Conservation (phyloP, 805 yeast species). For the Priceomyces fermenticarens region DNA sequence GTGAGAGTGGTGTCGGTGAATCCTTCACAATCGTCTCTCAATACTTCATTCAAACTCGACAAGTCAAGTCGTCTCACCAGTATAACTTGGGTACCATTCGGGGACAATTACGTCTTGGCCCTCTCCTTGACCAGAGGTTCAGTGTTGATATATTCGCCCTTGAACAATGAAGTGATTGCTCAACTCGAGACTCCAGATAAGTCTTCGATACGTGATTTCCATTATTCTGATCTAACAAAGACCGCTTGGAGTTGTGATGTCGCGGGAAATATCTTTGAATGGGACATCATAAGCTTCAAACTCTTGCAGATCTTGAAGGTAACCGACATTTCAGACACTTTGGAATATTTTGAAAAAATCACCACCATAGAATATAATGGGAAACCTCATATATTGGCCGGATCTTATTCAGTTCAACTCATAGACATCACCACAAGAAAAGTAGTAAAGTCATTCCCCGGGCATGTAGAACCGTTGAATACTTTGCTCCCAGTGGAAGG, state of each 20-base stretch:
- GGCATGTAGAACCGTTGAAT: constrained; percentile 69
- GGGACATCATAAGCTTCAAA: constrained; percentile 51
- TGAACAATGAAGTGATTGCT: constrained; percentile 52
- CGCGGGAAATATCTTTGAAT: constrained; percentile 56
- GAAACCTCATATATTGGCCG: constrained; percentile 50
- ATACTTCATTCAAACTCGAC: constrained; percentile 51
- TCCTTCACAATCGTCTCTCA: constrained; percentile 40
- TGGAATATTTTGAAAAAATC: constrained; percentile 31
- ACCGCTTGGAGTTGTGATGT: constrained; percentile 61
- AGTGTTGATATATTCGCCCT: constrained; percentile 65
- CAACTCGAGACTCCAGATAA: constrained; percentile 47
- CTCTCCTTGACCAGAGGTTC: constrained; percentile 67
- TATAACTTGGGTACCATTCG: constrained; percentile 49
- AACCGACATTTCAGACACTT: constrained; percentile 33
- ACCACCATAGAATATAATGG: constrained; percentile 25
- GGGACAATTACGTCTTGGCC: constrained; percentile 49
- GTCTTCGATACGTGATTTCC: constrained; percentile 49
- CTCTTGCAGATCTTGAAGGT: constrained; percentile 41
- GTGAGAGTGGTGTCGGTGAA: constrained; percentile 57
- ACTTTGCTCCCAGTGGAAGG: constrained; percentile 39
- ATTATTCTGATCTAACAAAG: constrained; percentile 38
- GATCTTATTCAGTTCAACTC: constrained; percentile 64
- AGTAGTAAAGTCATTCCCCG: constrained; percentile 59
- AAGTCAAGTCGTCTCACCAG: constrained; percentile 48
- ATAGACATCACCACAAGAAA: constrained; percentile 39